Conservation (phyloP, 2,329 filamentous ascomycete species). For the Fusarium pilosicola region DNA sequence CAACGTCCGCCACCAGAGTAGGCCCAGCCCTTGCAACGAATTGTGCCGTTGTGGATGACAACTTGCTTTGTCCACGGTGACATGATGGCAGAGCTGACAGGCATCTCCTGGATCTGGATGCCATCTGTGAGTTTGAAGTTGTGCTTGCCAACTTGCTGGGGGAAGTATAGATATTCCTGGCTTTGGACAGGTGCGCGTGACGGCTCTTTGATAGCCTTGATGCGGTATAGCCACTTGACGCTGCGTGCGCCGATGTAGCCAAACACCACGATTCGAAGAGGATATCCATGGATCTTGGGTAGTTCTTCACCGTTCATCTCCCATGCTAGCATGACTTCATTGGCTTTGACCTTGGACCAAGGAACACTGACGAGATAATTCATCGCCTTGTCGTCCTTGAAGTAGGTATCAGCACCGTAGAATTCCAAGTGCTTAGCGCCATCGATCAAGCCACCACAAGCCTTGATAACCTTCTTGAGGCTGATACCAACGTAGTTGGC, state of each 20-base stretch:
- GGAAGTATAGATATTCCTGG: constrained; percentile 75
- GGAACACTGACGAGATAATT: constrained; percentile 77
- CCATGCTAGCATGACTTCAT: constrained; percentile 75
- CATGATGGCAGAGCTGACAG: constrained; percentile 74
- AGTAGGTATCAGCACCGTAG: constrained; percentile 77
- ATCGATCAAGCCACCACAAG: constrained; percentile 69
- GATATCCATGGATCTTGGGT: constrained; percentile 73
- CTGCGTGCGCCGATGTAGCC: constrained; percentile 75
- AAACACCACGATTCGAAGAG: constrained; percentile 69
- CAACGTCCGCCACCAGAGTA: constrained; percentile 68
- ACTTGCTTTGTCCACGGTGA: constrained; percentile 68
- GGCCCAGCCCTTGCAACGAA: constrained; percentile 66
- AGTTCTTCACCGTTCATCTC: constrained; percentile 76
- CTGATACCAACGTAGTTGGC: constrained; percentile 71
- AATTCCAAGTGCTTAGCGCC: constrained; percentile 72
- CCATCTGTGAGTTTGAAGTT: constrained; percentile 68
- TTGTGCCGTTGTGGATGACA: constrained; percentile 68
- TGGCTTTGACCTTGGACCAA: constrained; percentile 71
- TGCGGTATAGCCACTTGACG: constrained; percentile 70
- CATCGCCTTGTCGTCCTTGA: constrained; percentile 71
- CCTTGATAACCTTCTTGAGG: constrained; percentile 75
- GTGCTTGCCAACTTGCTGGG: constrained; percentile 74
- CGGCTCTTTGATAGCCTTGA: constrained; percentile 68
- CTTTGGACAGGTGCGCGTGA: constrained; percentile 70
- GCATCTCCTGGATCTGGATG: constrained; percentile 78